Evolutionary conservation across 768 basidiomycete genomes (phyloP), one percentile per base, ranked within the genome.

Genomic region (Coprinopsis marcescibilis): DNA sequence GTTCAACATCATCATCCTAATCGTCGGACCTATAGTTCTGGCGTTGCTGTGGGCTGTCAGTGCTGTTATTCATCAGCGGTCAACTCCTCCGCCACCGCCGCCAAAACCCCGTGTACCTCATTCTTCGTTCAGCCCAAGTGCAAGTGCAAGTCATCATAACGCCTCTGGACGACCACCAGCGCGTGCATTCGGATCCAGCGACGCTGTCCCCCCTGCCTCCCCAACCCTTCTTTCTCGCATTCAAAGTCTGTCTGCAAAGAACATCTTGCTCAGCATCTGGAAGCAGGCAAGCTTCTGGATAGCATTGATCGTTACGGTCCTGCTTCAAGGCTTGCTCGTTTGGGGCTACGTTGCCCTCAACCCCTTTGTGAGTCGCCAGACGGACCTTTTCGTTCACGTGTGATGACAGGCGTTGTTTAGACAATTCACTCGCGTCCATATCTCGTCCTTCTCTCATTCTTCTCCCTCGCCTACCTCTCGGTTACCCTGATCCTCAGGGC

Each of bases 271-370:
- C 20, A 32, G 1, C 41, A 33, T 37, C 27, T 76, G 77, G 68
- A 67, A 64, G 34, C 80, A 79, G 64, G 64, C 69, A 19, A 77
- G 78, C 46, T 83, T 89, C 56, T 87, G 83, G 78, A 53, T 81
- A 0, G 72, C 80, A 1, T 54, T 86, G 29, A 37, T 71, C 7
- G 53, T 80, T 10, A 65, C 70, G 1, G 52, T 72, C 3, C 71
- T 62, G 5, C 52, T 75, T 2, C 77, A 85, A 51, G 65, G 60
- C 2, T 66, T 69, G 2, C 63, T 87, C 5, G 66, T 78, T 2
- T 57, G 67, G 37, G 68, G 68, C 3, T 81, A 75, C 52, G 54
- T 77, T 15, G 64, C 71, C 3, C 3, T 83, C 33, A 87, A 86
- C 58, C 78, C 80, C 24, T 80, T 77, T 51, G 85, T 86, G 56